phyloP scores from a whole-genome alignment of 1,139 yeast species.

The Blastobotrys buckinghamii region DNA sequence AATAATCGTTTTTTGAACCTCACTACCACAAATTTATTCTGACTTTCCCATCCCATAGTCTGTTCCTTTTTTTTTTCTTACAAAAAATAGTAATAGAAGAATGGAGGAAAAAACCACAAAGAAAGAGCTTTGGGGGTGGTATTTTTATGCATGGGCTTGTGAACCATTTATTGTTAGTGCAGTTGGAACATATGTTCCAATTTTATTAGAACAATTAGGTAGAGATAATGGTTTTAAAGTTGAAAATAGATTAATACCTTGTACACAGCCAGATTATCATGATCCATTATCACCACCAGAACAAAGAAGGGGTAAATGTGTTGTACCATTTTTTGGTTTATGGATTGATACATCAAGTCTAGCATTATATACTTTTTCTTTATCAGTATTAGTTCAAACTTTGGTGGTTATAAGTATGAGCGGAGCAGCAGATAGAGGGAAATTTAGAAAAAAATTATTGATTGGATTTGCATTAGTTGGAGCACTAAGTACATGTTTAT shows the following conservation, averaged over 20 bases:
- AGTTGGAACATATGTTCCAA: constrained; percentile 65
- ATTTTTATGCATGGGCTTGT: constrained; percentile 57
- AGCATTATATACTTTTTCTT: constrained; percentile 62
- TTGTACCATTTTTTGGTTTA: constrained; percentile 42
- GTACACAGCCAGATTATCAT: constrained; percentile 34
- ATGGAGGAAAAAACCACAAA: constrained; percentile 12
- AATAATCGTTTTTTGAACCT: too few relatives aligned
- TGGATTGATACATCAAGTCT: constrained; percentile 62
- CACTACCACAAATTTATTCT: too few relatives aligned
- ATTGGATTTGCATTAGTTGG: constrained; percentile 53
- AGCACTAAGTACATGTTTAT: constrained; percentile 44
- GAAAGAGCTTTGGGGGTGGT: constrained; percentile 33
- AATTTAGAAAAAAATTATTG: constrained; percentile 46
- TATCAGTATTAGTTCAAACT: constrained; percentile 59
- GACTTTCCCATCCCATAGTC: too few relatives aligned
- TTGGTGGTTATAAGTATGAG: constrained; percentile 59
- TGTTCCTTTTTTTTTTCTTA: too few relatives aligned
- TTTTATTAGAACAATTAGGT: constrained; percentile 59
- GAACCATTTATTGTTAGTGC: constrained; percentile 72
- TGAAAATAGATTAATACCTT: constrained; percentile 44
- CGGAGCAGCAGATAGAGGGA: constrained; percentile 58
- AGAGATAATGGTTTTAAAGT: constrained; percentile 56
- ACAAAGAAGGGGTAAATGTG: constrained; percentile 32
- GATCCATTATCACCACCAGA: constrained; percentile 11
- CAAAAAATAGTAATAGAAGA: background rate